Evolutionary conservation across 352 stramenopile species (phyloP).

Genomic region (Globisporangium irregulare): DNA sequence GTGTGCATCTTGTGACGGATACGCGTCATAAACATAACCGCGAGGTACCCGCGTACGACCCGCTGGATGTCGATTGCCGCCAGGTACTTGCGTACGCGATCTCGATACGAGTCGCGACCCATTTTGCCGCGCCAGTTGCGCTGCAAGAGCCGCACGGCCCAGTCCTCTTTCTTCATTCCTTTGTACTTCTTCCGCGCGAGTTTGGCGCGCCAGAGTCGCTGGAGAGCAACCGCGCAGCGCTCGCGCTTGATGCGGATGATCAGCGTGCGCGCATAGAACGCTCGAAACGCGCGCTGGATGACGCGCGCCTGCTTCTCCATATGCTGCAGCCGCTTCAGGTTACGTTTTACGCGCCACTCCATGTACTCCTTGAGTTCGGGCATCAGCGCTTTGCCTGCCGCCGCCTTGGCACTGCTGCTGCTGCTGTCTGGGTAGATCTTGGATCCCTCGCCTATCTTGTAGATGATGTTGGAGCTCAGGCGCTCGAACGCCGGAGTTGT

Average conservation of each 20-base stretch:
- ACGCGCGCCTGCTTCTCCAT: conserved; percentile 78
- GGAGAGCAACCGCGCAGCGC: conserved; percentile 79
- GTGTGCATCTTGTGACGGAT: conserved; percentile 48
- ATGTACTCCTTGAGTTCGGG: conserved; percentile 95
- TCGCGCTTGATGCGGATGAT: conserved; percentile 69
- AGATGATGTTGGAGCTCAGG: conserved; percentile 82
- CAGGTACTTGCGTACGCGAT: conserved; percentile 68
- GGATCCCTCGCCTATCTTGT: conserved; percentile 75
- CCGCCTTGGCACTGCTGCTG: neutral
- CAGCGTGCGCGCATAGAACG: conserved; percentile 79
- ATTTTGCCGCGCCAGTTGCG: conserved; percentile 89
- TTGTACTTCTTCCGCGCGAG: conserved; percentile 72
- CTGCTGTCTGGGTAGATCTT: conserved; percentile 81
- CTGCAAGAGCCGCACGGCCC: conserved; percentile 90
- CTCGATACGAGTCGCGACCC: conserved; percentile 75
- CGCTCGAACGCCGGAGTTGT: conserved; percentile 84
- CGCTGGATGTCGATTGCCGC: conserved; percentile 86
- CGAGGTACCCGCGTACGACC: conserved; percentile 80
- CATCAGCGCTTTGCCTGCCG: conserved; percentile 17
- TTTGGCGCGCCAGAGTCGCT: conserved; percentile 87
- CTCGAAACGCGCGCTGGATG: conserved; percentile 91
- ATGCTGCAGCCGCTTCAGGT: conserved; percentile 89
- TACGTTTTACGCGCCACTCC: conserved; percentile 92
- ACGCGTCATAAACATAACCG: conserved; percentile 45
- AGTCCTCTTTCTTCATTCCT: conserved; percentile 83